A percentile compares a stretch with the other conserved stretches of the same genome.
Evolutionary conservation across 2,329 filamentous ascomycete genomes (phyloP).

Genomic region (Daldinia sp.): DNA sequence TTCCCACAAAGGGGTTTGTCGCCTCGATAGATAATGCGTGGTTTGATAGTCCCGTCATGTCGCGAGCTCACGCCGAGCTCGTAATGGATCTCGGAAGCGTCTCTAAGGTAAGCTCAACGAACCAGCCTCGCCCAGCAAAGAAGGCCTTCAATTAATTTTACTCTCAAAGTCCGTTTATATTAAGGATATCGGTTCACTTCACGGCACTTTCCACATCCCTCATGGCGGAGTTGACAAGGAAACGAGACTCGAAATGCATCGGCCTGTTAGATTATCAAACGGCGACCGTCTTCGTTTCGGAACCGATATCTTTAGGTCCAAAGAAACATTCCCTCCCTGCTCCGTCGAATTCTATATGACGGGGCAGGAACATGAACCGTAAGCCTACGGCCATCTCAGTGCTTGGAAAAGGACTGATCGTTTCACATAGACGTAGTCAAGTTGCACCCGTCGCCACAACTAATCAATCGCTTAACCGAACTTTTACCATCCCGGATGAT

Average conservation of each 20-base stretch:
- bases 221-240: constrained; percentile 34
- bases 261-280: constrained; percentile 39
- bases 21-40: constrained; percentile 63
- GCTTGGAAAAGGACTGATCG: constrained; percentile 19
- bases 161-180: constrained; percentile 54
- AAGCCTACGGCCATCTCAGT: neutral
- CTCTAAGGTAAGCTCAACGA: constrained; percentile 51
- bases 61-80: constrained; percentile 70
- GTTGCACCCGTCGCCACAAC: neutral
- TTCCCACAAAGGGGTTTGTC: constrained; percentile 53
- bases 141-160: constrained; percentile 40
- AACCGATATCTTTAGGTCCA: constrained; percentile 49
- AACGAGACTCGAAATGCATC: constrained; percentile 34
- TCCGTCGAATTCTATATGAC: constrained; percentile 47
- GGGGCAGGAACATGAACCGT: constrained; percentile 40
- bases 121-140: neutral
- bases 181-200: constrained; percentile 59
- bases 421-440: constrained; percentile 6
- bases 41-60: constrained; percentile 78
- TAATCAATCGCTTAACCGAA: constrained; percentile 38
- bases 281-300: constrained; percentile 53
- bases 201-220: constrained; percentile 60
- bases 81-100: constrained; percentile 51
- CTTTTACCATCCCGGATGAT: constrained; percentile 56
- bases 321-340: constrained; percentile 51